Conservation (phyloP, 2,329 filamentous ascomycete species). For the Pseudomassariella vexata region DNA sequence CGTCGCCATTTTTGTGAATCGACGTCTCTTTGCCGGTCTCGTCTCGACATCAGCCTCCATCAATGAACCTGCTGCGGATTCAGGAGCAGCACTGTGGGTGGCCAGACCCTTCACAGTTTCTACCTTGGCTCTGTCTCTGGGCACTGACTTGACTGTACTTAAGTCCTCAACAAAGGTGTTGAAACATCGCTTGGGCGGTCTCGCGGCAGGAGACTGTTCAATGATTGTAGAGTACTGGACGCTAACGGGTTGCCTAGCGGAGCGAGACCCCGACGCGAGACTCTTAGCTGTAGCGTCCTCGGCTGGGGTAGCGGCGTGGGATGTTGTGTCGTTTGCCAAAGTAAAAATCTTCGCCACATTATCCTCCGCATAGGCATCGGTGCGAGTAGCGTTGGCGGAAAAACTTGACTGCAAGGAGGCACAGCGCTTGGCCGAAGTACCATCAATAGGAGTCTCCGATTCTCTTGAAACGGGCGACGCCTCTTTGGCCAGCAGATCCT, state of each 20-base stretch:
- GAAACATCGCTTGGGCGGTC: background rate
- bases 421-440: background rate
- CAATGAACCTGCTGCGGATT: background rate
- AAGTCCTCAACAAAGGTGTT: background rate
- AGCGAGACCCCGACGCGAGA: too few relatives aligned
- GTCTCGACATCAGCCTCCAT: conserved; percentile 1
- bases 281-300: too few relatives aligned
- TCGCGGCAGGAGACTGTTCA: background rate
- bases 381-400: conserved; percentile 1
- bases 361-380: background rate
- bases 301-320: too few relatives aligned
- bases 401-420: conserved; percentile 19
- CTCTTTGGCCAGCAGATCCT: conserved; percentile 18
- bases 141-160: background rate
- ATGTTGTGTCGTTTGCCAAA: background rate
- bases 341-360: background rate
- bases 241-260: too few relatives aligned
- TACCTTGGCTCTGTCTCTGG: background rate
- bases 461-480: background rate
- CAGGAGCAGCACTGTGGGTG: background rate
- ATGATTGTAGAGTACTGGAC: too few relatives aligned
- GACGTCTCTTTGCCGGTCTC: conserved; percentile 22
- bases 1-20: conserved; percentile 19
- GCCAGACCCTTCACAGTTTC: too few relatives aligned
- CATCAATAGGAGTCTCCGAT: background rate